Percentiles rank a stretch among this genome's conserved stretches.
These are phyloP conservation scores for Periglandula ipomoeae DNA, from an alignment of 2,329 filamentous ascomycete species.

Conservation along the genomic window DNA sequence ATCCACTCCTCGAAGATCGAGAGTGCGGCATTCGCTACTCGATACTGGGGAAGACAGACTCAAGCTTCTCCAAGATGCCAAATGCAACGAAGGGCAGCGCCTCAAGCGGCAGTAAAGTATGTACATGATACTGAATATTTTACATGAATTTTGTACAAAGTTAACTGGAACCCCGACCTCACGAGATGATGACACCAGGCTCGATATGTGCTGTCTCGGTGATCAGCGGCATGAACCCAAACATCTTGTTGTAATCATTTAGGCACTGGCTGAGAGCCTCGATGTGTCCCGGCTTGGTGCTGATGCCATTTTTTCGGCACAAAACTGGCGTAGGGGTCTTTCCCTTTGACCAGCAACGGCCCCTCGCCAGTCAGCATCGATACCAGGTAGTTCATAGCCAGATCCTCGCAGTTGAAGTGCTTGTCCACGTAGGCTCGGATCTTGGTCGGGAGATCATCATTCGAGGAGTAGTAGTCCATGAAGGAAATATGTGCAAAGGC, in stretches of 20 bases:
- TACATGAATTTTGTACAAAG: not conserved
- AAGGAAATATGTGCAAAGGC: constrained; percentile 28
- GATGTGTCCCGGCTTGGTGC: constrained; percentile 22
- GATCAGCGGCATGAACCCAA: constrained; percentile 26
- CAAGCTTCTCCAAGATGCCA: too few relatives aligned
- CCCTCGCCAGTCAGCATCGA: constrained; percentile 24
- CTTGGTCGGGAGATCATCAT: constrained; percentile 19
- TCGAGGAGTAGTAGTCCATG: constrained; percentile 29
- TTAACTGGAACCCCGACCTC: not conserved
- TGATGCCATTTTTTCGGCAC: constrained; percentile 24
- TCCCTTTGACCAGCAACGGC: constrained; percentile 25
- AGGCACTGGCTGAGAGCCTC: constrained; percentile 25
- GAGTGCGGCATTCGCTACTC: too few relatives aligned
- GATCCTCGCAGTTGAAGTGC: constrained; percentile 31
- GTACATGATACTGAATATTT: not conserved
- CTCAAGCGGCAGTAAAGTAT: too few relatives aligned
- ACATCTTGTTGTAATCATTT: constrained; percentile 24
- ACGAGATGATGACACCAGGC: constrained; percentile 21
- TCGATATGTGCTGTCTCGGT: constrained; percentile 24
- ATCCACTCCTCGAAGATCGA: too few relatives aligned
- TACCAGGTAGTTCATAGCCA: constrained; percentile 28
- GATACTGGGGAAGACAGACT: too few relatives aligned
- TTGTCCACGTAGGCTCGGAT: constrained; percentile 28
- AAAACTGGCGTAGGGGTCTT: constrained; percentile 22
- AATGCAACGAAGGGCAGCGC: too few relatives aligned